Conservation (phyloP, 225 moss, liverwort and hornwort genomes). For the Physcomitrium patens region DNA sequence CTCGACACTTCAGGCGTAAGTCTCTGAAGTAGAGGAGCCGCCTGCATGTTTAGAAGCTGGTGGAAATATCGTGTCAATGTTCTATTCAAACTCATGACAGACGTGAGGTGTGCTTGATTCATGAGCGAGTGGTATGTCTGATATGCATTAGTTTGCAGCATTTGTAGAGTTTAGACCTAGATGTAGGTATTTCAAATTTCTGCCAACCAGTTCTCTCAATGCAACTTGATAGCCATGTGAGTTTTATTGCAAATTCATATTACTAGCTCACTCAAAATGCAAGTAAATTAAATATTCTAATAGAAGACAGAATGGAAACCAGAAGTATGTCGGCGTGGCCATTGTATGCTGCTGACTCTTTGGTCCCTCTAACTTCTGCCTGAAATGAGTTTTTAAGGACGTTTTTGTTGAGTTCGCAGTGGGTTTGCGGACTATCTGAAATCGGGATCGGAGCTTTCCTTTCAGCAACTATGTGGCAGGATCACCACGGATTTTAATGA, state of each 20-base stretch:
- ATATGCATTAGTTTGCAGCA: neutral
- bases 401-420: conserved; percentile 44
- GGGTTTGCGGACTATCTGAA: conserved; percentile 77
- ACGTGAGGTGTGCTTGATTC: neutral
- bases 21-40: neutral
- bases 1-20: conserved; percentile 51
- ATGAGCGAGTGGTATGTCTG: neutral
- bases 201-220: neutral
- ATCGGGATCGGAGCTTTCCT: conserved; percentile 69
- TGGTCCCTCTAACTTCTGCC: neutral
- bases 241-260: conserved; percentile 1
- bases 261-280: neutral
- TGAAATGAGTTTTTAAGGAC: conserved; percentile 16
- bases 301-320: too few species aligned
- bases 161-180: neutral
- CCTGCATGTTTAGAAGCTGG: neutral
- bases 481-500: conserved; percentile 76
- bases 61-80: neutral
- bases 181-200: neutral
- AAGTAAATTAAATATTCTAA: conserved; percentile 8
- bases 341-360: neutral
- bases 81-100: neutral
- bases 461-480: conserved; percentile 76
- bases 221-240: neutral
- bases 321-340: neutral